A percentile compares a stretch with the other conserved stretches of the same genome.
phyloP scores from a whole-genome alignment of 768 basidiomycete species.

The Agaricus subrufescens region DNA sequence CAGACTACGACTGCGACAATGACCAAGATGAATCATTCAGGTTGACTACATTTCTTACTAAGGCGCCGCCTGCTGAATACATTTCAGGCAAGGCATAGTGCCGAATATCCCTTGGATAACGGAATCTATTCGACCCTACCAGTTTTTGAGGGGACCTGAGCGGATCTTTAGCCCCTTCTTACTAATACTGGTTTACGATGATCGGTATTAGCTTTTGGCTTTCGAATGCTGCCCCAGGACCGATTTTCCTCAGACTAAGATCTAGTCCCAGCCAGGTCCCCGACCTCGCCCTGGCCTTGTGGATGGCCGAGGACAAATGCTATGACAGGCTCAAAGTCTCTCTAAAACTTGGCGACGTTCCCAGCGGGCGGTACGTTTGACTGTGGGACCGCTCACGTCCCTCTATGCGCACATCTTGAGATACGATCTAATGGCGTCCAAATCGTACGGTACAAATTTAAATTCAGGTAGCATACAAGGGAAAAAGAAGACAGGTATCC shows the following conservation, averaged over 20 bases:
- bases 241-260: not conserved
- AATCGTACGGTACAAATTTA: not conserved
- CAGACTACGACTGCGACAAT: constrained; percentile 64
- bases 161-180: not conserved
- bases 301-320: not conserved
- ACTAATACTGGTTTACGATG: not conserved
- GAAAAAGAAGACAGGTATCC: not conserved
- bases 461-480: not conserved
- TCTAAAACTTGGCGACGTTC: not conserved
- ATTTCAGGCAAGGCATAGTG: constrained; percentile 1
- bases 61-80: not conserved
- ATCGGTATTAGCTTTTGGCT: not conserved
- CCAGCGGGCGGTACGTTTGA: not conserved
- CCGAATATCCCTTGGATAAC: not conserved
- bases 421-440: not conserved
- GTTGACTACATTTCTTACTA: not conserved
- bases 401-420: not conserved
- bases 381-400: not conserved
- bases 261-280: not conserved
- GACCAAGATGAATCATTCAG: constrained; percentile 6
- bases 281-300: not conserved
- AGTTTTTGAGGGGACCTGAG: not conserved
- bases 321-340: not conserved
- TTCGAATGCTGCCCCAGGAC: constrained; percentile 1
- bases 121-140: not conserved